These are phyloP conservation scores for Rubus idaeus DNA, from an alignment of 306 rosid species.

Conservation along the genomic window DNA sequence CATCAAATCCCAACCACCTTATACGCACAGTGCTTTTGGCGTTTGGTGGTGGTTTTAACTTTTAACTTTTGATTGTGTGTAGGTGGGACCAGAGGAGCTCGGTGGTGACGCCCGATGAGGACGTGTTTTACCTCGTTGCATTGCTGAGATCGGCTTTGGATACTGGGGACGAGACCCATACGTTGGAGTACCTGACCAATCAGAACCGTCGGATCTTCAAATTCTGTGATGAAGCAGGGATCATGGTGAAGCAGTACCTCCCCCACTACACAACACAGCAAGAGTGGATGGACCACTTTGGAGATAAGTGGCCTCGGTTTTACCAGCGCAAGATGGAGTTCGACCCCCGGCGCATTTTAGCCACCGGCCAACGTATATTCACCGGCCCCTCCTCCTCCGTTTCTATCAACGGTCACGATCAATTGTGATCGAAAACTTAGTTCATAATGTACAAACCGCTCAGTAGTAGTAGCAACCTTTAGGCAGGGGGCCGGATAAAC, in stretches of 20 bases:
- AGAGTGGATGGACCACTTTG: conserved; percentile 90
- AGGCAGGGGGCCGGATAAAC: background rate
- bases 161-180: conserved; percentile 41
- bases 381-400: conserved; percentile 26
- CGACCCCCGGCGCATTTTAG: conserved; percentile 77
- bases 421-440: background rate
- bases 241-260: conserved; percentile 77
- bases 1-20: conserved; percentile 26
- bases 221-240: conserved; percentile 64
- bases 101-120: conserved; percentile 80
- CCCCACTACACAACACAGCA: conserved; percentile 72
- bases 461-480: background rate
- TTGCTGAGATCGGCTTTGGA: conserved; percentile 85
- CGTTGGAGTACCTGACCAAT: conserved; percentile 58
- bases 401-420: conserved; percentile 17
- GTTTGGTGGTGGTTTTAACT: background rate
- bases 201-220: conserved; percentile 77
- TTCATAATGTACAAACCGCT: background rate
- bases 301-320: conserved; percentile 80
- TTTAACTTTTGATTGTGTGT: conserved; percentile 8
- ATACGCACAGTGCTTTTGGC: background rate
- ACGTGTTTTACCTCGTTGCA: conserved; percentile 87
- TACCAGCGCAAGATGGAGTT: conserved; percentile 59
- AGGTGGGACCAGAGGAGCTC: conserved; percentile 94
- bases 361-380: conserved; percentile 86